Evolutionary conservation across 2,329 filamentous ascomycete species (phyloP), one percentile per base, ranked within the genome.

Genomic region (Ophidiomyces ophidiicola): DNA sequence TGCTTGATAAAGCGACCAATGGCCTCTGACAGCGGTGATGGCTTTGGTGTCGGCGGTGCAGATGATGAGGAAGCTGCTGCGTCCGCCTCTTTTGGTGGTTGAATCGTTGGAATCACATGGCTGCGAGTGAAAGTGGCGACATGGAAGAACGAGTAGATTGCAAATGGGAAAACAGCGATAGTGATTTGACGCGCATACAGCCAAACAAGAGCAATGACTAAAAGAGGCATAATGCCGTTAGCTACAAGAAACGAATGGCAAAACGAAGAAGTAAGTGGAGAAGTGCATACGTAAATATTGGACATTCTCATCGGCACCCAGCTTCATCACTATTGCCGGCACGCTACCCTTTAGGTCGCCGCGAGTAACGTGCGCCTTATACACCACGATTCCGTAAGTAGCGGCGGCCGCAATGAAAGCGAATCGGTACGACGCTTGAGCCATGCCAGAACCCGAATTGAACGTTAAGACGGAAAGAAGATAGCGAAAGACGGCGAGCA

Each of bases 71-170:
- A 64, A 36, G 70, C 68, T 29, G 72, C 69, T 10, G 74, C 58
- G 24, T 72, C 63, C 24, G 68, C 54, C 47, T 67, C 56, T 48
- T 71, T 68, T 44, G 78, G 72, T 11, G 86, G 83, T 54, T 81
- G 72, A 53, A 98, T 58, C 47, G 83, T 85, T 45, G 90, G 90
- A 53, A 98, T 82, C 49, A 98, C 67, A 68, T 93, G 93, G 60
- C 82, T 82, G 61, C 90, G 86, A 49, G 82, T 83, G 68, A 98
- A 98, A 49, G 90, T 96, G 46, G 87, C 84, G 51, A 96, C 86
- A 67, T 98, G 90, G 78, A 98, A 98, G 63, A 96, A 66, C 43
- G 88, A 96, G 75, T 96, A 98, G 63, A 98, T 84, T 52, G 78
- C 80, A 68, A 94, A 98, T 19, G 90, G 90, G 41, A 94, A 76